Conservation (phyloP, 2,329 filamentous ascomycete genomes). For the Thyridium curvatum region DNA sequence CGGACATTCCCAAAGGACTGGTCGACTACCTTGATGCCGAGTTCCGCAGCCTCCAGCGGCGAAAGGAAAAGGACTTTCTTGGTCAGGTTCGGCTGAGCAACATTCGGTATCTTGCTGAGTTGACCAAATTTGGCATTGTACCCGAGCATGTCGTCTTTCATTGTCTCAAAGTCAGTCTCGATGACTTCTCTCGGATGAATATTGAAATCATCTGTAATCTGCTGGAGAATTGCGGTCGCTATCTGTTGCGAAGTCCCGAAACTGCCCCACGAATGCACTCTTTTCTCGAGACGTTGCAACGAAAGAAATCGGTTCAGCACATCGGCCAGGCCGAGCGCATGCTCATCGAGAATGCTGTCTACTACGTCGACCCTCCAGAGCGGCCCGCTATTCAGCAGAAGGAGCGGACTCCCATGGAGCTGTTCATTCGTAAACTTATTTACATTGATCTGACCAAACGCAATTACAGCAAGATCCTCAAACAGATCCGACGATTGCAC, state of each 20-base stretch:
- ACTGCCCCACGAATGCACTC: slow-evolving; percentile 89
- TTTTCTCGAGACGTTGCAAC: slow-evolving; percentile 88
- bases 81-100: slow-evolving; percentile 91
- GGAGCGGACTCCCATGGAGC: slow-evolving; percentile 85
- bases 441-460: slow-evolving; percentile 93
- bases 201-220: slow-evolving; percentile 97
- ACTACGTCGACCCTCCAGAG: slow-evolving; percentile 94
- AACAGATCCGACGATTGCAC: slow-evolving; percentile 89
- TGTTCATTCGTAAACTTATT: slow-evolving; percentile 87
- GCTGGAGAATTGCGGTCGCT: slow-evolving; percentile 92
- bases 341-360: slow-evolving; percentile 96
- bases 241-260: slow-evolving; percentile 85
- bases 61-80: slow-evolving; percentile 96
- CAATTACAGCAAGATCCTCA: slow-evolving; percentile 87
- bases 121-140: slow-evolving; percentile 97
- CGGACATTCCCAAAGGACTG: slow-evolving; percentile 86
- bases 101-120: slow-evolving; percentile 92
- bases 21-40: slow-evolving; percentile 93
- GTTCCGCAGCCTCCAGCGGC: slow-evolving; percentile 90
- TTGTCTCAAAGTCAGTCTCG: slow-evolving; percentile 92
- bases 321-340: slow-evolving; percentile 94
- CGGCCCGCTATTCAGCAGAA: slow-evolving; percentile 94
- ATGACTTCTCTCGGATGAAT: slow-evolving; percentile 98
- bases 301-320: slow-evolving; percentile 94
- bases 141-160: slow-evolving; percentile 99